Evolutionary conservation across 306 rosid species (phyloP), one percentile per base, ranked within the genome.

Genomic region (Medicago ruthenica): DNA sequence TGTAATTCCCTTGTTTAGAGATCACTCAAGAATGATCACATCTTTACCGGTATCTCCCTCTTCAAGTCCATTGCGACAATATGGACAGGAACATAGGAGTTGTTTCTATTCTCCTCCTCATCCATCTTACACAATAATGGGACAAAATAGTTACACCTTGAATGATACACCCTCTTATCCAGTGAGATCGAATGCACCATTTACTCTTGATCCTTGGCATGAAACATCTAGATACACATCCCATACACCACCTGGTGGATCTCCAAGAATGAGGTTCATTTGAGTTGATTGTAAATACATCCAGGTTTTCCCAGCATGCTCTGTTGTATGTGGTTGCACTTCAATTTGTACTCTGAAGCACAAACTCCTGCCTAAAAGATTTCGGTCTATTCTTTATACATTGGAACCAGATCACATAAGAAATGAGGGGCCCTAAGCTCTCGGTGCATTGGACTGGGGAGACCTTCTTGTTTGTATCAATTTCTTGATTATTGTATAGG

Each of bases 31-130:
- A 84, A 75, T 71, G 79, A 95, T 92, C 73, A 79, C 96, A 22
- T 95, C 99, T 58, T 82, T 92, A 83, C 99, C 97, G 0, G 99
- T 92, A 15, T 95, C 99, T 45, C 99, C 99, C 40, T 81, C 88
- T 77, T 95, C 99, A 57, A 95, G 99, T 83, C 99, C 99, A 14
- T 78, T 95, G 78, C 87, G 97, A 78, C 92, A 86, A 22, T 75
- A 81, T 50, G 88, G 92, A 37, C 75, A 87, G 0, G 77, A 85
- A 15, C 85, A 90, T 44, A 77, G 72, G 79, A 89, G 89, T 85
- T 77, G 81, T 71, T 82, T 85, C 57, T 84, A 83, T 73, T 95
- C 99, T 80, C 99, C 99, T 55, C 97, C 97, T 11, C 98, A 90
- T 79, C 86, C 93, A 6, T 53, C 80, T 54, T 84, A 86, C 83